These are phyloP conservation scores for Chaetomiaceae sp. DNA, from an alignment of 2,329 filamentous ascomycete species.

Conservation along the genomic window DNA sequence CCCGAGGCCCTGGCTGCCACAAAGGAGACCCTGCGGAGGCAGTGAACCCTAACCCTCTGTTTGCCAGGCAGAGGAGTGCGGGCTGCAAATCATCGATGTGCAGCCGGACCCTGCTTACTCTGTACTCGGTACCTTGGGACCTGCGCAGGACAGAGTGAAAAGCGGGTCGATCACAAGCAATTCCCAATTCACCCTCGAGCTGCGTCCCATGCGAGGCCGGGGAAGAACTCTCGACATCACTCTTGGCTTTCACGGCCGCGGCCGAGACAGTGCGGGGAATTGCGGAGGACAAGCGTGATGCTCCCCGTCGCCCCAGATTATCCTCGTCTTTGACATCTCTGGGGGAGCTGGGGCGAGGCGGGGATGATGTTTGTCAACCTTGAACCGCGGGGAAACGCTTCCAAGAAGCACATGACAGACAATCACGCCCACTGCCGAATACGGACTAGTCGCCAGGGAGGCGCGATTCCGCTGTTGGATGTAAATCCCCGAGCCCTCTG, in stretches of 20 bases:
- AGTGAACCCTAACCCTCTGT: not conserved
- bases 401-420: not conserved
- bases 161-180: slow-evolving; percentile 3
- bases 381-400: slow-evolving; percentile 1
- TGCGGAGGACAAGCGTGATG: slow-evolving; percentile 2
- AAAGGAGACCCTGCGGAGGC: not conserved
- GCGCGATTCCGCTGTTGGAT: not conserved
- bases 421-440: not conserved
- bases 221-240: no score
- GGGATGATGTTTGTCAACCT: slow-evolving; percentile 3
- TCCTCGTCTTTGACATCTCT: slow-evolving; percentile 2
- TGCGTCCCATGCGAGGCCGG: not conserved
- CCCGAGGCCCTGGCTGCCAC: slow-evolving; percentile 3
- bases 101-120: not conserved
- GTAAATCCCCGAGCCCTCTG: no score
- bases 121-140: no score
- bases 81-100: not conserved
- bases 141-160: no score
- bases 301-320: not conserved
- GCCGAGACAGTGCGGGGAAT: slow-evolving; percentile 8
- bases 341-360: not conserved
- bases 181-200: not conserved
- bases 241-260: slow-evolving; percentile 5
- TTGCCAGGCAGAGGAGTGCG: not conserved
- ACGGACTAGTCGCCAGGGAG: not conserved